Evolutionary conservation across 1,284 basidiomycete species (phyloP).

Genomic region (Leccinum solheimii): DNA sequence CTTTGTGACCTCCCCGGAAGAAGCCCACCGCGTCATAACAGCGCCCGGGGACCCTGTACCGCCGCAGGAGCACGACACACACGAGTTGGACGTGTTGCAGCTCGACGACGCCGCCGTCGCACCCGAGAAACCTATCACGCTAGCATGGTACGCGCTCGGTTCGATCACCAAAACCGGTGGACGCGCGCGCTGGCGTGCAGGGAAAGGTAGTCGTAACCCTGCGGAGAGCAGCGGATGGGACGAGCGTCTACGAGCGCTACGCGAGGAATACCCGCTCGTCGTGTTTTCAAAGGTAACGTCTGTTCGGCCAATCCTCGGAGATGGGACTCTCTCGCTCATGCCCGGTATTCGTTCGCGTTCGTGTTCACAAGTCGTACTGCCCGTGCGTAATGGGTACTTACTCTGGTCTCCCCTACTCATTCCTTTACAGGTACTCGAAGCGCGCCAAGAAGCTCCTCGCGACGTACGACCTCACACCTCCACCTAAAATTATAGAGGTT

Average conservation of each 20-base stretch:
- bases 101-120: slow-evolving; percentile 40
- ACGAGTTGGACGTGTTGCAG: slow-evolving; percentile 31
- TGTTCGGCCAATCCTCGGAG: not conserved
- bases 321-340: not conserved
- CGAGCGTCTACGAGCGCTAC: slow-evolving; percentile 44
- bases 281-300: slow-evolving; percentile 74
- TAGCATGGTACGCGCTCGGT: slow-evolving; percentile 48
- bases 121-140: slow-evolving; percentile 45
- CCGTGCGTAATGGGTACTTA: slow-evolving; percentile 44
- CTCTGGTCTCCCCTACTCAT: not conserved
- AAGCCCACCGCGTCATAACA: slow-evolving; percentile 18
- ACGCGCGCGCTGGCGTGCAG: not conserved
- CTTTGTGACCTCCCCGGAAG: slow-evolving; percentile 52
- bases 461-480: slow-evolving; percentile 63
- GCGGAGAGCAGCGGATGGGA: slow-evolving; percentile 44
- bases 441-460: slow-evolving; percentile 69
- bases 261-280: slow-evolving; percentile 60
- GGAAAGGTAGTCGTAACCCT: not conserved
- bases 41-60: not conserved
- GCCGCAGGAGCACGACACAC: not conserved
- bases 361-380: slow-evolving; percentile 57
- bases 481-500: slow-evolving; percentile 73
- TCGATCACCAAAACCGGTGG: slow-evolving; percentile 9
- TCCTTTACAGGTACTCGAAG: slow-evolving; percentile 55
- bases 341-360: not conserved